Evolutionary conservation across 805 yeast genomes (phyloP).

Genomic region (Ogataea pini): DNA sequence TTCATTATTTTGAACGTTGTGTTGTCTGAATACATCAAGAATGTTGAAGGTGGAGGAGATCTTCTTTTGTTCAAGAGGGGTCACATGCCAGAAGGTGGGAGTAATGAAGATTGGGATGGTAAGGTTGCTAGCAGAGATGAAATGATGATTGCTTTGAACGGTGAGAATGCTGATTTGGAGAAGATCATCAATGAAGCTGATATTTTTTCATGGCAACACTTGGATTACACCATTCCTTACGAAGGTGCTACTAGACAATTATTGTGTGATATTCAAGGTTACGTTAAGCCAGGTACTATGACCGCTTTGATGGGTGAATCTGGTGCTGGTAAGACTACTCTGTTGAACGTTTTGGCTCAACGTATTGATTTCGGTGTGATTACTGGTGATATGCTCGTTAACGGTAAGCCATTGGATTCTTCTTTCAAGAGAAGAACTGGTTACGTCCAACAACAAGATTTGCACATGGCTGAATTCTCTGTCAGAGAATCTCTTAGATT

Average conservation of each 20-base stretch:
- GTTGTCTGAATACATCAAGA: conserved; percentile 29
- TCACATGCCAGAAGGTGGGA: conserved; percentile 25
- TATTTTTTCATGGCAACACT: conserved; percentile 63
- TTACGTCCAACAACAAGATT: conserved; percentile 57
- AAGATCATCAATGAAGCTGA: conserved; percentile 35
- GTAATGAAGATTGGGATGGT: conserved; percentile 43
- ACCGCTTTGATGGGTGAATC: conserved; percentile 65
- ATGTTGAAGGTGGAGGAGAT: conserved; percentile 31
- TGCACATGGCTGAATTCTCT: conserved; percentile 51
- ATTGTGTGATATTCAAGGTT: conserved; percentile 45
- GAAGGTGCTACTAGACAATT: conserved; percentile 43
- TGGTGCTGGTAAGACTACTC: conserved; percentile 63
- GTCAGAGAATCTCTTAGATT: conserved; percentile 52
- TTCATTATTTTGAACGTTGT: conserved; percentile 28
- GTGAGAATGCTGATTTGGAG: conserved; percentile 24
- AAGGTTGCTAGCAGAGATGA: conserved; percentile 31
- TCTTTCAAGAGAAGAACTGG: conserved; percentile 58
- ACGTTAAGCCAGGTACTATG: conserved; percentile 52
- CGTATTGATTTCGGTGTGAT: conserved; percentile 52
- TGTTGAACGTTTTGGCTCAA: conserved; percentile 54
- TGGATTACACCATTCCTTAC: conserved; percentile 56
- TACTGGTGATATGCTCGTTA: conserved; percentile 58
- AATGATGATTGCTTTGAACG: conserved; percentile 27
- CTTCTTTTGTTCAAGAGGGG: conserved; percentile 47
- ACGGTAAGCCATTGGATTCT: conserved; percentile 49